phyloP scores from a whole-genome alignment of 164 flowering plant genomes.

The Umbilicus rupestris region DNA sequence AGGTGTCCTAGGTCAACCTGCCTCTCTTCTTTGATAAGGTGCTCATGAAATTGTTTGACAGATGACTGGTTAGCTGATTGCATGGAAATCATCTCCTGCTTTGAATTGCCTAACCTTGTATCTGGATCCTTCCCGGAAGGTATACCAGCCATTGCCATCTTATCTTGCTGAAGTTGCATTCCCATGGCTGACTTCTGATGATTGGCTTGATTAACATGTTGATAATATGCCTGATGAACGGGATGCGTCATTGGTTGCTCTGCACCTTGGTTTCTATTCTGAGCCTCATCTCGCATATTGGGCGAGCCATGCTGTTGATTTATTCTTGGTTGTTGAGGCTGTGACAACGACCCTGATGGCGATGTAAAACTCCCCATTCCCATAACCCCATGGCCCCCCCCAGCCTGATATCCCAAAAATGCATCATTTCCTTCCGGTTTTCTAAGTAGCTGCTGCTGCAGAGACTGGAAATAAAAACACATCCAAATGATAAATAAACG shows the following conservation, averaged over 20 bases:
- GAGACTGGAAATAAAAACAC: slow-evolving; percentile 30
- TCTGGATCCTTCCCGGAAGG: slow-evolving; percentile 68
- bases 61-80: slow-evolving; percentile 68
- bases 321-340: slow-evolving; percentile 49
- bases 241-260: slow-evolving; percentile 61
- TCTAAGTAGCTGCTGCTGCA: slow-evolving; percentile 62
- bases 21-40: slow-evolving; percentile 41
- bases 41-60: slow-evolving; percentile 55
- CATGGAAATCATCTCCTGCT: slow-evolving; percentile 57
- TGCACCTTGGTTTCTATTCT: slow-evolving; percentile 46
- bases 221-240: slow-evolving; percentile 64
- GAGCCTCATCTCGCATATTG: slow-evolving; percentile 46
- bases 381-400: slow-evolving; percentile 46
- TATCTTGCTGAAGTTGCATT: slow-evolving; percentile 48
- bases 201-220: slow-evolving; percentile 58
- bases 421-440: slow-evolving; percentile 78
- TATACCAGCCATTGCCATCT: slow-evolving; percentile 44
- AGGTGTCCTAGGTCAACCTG: slow-evolving; percentile 52
- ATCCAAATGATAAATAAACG: background rate
- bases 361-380: slow-evolving; percentile 50
- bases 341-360: slow-evolving; percentile 42
- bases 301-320: slow-evolving; percentile 49
- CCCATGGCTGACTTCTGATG: slow-evolving; percentile 65
- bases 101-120: slow-evolving; percentile 39
- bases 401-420: slow-evolving; percentile 60